phyloP scores from a whole-genome alignment of 306 rosid genomes.

The Quercus dentata region DNA sequence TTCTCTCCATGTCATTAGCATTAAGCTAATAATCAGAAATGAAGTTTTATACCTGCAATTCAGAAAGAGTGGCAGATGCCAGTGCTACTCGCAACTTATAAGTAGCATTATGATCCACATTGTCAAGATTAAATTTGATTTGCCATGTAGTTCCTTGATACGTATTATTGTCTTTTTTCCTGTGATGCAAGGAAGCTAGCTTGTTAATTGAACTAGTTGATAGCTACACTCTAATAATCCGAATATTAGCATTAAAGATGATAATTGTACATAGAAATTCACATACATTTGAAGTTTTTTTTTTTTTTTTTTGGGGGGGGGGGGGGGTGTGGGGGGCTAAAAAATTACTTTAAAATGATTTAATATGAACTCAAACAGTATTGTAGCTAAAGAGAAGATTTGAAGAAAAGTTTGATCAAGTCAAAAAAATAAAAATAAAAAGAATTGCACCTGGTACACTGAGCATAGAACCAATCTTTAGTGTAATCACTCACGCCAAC shows the following conservation, averaged over 20 bases:
- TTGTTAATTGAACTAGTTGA: background rate
- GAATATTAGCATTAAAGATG: too few species aligned
- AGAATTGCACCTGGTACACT: constrained; percentile 64
- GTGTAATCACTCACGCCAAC: constrained; percentile 63
- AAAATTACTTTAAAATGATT: background rate
- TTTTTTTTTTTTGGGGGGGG: too few species aligned
- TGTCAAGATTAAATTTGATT: constrained; percentile 63
- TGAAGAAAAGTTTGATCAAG: background rate
- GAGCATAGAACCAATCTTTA: constrained; percentile 94
- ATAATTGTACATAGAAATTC: too few species aligned
- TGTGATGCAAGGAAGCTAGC: constrained; percentile 11
- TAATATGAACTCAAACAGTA: background rate
- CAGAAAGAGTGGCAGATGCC: constrained; percentile 75
- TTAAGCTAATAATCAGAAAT: background rate
- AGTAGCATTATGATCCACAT: constrained; percentile 32
- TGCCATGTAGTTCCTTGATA: constrained; percentile 98
- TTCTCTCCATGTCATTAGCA: too few species aligned
- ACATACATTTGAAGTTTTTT: too few species aligned
- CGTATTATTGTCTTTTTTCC: constrained; percentile 61
- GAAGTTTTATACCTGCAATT: constrained; percentile 59
- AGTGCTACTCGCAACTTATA: constrained; percentile 76
- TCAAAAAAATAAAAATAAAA: background rate
- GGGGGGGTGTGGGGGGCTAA: too few species aligned
- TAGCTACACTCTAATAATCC: too few species aligned
- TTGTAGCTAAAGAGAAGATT: background rate